A percentile compares a stretch with the other conserved stretches of the same genome.
Evolutionary conservation across 257 asterid genomes (phyloP).

Genomic region (Jasminum sambac): DNA sequence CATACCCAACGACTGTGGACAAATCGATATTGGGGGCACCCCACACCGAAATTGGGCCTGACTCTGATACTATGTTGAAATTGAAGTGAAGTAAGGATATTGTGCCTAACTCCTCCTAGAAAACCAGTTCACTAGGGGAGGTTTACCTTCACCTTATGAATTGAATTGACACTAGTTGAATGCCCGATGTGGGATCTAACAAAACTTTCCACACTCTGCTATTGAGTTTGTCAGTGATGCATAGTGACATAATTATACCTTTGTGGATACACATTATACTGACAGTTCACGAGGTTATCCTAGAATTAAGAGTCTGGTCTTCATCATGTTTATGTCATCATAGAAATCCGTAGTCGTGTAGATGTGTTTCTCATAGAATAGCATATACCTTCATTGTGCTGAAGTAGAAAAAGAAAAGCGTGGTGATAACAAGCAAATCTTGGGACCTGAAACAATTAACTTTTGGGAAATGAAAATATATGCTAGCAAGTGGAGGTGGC

Average conservation of each 20-base stretch:
- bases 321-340: background rate
- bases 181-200: no score
- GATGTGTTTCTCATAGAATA: conserved; percentile 10
- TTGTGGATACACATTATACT: background rate
- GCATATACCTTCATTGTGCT: conserved; percentile 2
- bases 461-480: background rate
- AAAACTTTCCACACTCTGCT: background rate
- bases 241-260: background rate
- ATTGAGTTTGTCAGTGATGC: conserved; percentile 5
- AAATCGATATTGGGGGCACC: no score
- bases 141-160: no score
- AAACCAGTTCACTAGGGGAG: no score
- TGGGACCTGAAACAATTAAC: background rate
- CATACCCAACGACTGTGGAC: no score
- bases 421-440: background rate
- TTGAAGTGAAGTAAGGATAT: no score
- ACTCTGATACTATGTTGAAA: no score
- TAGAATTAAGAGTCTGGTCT: conserved; percentile 5
- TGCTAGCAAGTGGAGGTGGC: background rate
- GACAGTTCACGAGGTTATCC: background rate
- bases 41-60: no score
- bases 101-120: no score
- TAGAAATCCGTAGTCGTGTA: background rate
- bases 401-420: conserved; percentile 7
- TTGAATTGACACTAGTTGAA: no score